These are phyloP conservation scores for Phytophthora tentaculata DNA, from an alignment of 352 stramenopile genomes.

Conservation along the genomic window DNA sequence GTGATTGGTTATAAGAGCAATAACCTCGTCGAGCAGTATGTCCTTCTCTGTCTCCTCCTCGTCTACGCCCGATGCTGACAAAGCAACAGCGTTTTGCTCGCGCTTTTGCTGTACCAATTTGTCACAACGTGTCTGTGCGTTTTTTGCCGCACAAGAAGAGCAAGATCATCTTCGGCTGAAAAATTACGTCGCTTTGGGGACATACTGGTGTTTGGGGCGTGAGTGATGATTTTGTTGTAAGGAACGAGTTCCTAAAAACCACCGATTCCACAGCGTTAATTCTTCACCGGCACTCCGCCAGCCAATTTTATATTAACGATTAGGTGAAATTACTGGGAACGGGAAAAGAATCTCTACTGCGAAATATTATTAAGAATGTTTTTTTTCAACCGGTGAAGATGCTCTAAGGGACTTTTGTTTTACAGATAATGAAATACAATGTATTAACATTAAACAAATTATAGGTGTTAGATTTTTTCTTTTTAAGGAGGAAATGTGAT, in stretches of 20 bases:
- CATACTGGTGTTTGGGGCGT: neutral
- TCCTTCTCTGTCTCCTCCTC: conserved; percentile 11
- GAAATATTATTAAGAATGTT: no score
- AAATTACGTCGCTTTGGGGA: conserved; percentile 4
- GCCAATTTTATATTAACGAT: conserved; percentile 5
- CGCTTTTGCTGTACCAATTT: conserved; percentile 8
- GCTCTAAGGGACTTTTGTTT: no score
- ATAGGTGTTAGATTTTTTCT: no score
- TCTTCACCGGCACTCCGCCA: neutral
- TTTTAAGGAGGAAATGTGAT: no score
- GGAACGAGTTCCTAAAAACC: conserved; percentile 6
- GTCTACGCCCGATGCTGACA: conserved; percentile 6
- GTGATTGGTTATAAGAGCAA: conserved; percentile 17
- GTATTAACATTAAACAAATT: no score
- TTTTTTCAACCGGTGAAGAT: no score
- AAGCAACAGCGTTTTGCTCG: conserved; percentile 4
- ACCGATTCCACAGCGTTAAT: conserved; percentile 2
- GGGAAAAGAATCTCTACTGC: conserved; percentile 2
- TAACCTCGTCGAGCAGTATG: conserved; percentile 10
- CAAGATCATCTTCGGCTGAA: conserved; percentile 5
- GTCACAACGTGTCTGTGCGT: conserved; percentile 5
- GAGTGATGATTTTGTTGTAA: neutral
- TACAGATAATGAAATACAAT: no score
- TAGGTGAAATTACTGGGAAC: neutral
- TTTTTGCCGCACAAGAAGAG: conserved; percentile 8